Evolutionary conservation across 768 basidiomycete genomes (phyloP).

Genomic region (Naematelia encephala): DNA sequence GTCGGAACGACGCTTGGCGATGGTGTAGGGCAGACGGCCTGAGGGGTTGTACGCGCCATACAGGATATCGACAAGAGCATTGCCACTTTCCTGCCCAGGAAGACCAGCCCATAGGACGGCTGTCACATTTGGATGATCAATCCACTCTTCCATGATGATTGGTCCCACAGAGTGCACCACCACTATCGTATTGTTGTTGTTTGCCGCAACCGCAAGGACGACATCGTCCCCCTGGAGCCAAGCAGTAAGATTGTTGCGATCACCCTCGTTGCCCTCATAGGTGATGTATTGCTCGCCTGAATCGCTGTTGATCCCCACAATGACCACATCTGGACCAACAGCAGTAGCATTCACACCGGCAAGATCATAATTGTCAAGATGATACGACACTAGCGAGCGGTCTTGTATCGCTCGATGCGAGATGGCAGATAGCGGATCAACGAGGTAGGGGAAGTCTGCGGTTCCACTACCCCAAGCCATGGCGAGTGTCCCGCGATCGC

Average conservation of each 20-base stretch:
- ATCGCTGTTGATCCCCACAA: conserved; percentile 71
- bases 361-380: conserved; percentile 68
- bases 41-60: conserved; percentile 72
- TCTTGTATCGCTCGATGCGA: conserved; percentile 67
- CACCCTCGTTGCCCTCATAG: conserved; percentile 74
- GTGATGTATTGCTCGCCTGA: conserved; percentile 81
- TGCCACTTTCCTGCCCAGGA: conserved; percentile 66
- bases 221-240: conserved; percentile 72
- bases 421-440: conserved; percentile 78
- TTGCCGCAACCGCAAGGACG: conserved; percentile 60
- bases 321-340: conserved; percentile 59
- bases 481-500: conserved; percentile 62
- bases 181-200: conserved; percentile 56
- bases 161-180: conserved; percentile 72
- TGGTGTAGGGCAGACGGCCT: conserved; percentile 69
- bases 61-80: conserved; percentile 67
- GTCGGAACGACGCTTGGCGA: conserved; percentile 62
- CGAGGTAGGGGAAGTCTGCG: conserved; percentile 63
- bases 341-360: conserved; percentile 52
- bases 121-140: conserved; percentile 69
- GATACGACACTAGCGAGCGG: conserved; percentile 65
- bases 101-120: conserved; percentile 71
- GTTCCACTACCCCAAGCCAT: conserved; percentile 95
- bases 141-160: conserved; percentile 60
- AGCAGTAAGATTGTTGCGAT: conserved; percentile 66